A percentile compares a stretch with the other conserved stretches of the same genome.
Conservation (phyloP, 805 yeast genomes). For the Naumovozyma castellii region DNA sequence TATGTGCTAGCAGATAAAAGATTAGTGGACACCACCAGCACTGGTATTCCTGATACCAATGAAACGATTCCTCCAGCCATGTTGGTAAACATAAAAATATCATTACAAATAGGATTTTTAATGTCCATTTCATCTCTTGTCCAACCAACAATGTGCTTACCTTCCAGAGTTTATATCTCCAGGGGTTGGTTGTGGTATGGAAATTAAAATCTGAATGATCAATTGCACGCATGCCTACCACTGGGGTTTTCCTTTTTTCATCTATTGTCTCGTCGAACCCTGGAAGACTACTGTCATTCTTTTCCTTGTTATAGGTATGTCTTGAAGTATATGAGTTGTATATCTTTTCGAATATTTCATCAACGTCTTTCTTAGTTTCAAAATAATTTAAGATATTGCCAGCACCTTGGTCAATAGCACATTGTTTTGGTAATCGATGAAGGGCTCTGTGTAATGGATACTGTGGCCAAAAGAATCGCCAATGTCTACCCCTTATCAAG, state of each 20-base stretch:
- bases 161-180: slow-evolving; percentile 35
- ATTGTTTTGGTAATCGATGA: slow-evolving; percentile 34
- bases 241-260: slow-evolving; percentile 2
- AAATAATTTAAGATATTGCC: slow-evolving; percentile 35
- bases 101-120: slow-evolving; percentile 32
- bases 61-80: slow-evolving; percentile 33
- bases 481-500: slow-evolving; percentile 21
- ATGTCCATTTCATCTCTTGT: slow-evolving; percentile 36
- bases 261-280: neutral
- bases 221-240: slow-evolving; percentile 29
- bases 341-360: slow-evolving; percentile 37
- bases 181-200: slow-evolving; percentile 30
- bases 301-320: slow-evolving; percentile 15
- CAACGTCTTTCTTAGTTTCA: slow-evolving; percentile 37
- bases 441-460: slow-evolving; percentile 36
- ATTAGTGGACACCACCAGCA: slow-evolving; percentile 37
- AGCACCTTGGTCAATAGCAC: slow-evolving; percentile 40
- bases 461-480: slow-evolving; percentile 31
- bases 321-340: slow-evolving; percentile 38
- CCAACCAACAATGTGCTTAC: slow-evolving; percentile 28
- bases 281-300: neutral
- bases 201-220: slow-evolving; percentile 36
- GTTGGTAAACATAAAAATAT: slow-evolving; percentile 36
- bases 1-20: slow-evolving; percentile 33
- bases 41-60: slow-evolving; percentile 36